Evolutionary conservation across 2,329 filamentous ascomycete genomes (phyloP), one percentile per base, ranked within the genome.

Genomic region (Cladosporium sp.): DNA sequence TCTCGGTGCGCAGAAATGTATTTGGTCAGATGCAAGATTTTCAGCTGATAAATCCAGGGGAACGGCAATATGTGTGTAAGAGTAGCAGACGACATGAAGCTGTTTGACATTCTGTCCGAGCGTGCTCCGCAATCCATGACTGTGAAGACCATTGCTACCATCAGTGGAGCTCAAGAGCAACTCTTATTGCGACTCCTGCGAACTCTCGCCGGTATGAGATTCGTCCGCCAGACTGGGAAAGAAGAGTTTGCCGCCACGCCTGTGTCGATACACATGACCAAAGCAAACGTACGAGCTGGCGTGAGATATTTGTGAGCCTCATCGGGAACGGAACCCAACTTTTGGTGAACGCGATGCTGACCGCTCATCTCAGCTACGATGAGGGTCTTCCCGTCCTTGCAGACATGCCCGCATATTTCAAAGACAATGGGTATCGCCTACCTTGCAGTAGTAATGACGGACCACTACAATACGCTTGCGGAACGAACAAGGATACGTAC

Each of bases 351-450:
- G 8, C 7, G n/a, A 47, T 47, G 4, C 41, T 47, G n/a, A 47
- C n/a, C 41, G n/a, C n/a, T 47, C 8, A 24, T n/a, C n/a, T 2
- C 41, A 47, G 41, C 41, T 47, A 47, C n/a, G 41, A 47, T 21
- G 41, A 47, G n/a, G 41, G 41, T 4, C n/a, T 47, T 21, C 41
- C 41, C 10, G 41, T 47, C 3, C 41, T 47, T 24, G 38, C 55
- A 26, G 38, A 30, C 32, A 52, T 49, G 38, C 55, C 57, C n/a
- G 64, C 41, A 14, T 66, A 66, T 47, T 66, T 66, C 58, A 66
- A 55, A 41, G 47, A 32, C 24, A 66, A 62, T 44, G 64, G 64
- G 4, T 66, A 59, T 34, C 38, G 51, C n/a, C 57, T 66, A 4
- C 64, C 64, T 7, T 21, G 38, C 18, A 52, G 38, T 12, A 66